Base-by-base conservation (phyloP, 2,329 filamentous ascomycete species). In the Dactylellina parvicollis region DNA sequence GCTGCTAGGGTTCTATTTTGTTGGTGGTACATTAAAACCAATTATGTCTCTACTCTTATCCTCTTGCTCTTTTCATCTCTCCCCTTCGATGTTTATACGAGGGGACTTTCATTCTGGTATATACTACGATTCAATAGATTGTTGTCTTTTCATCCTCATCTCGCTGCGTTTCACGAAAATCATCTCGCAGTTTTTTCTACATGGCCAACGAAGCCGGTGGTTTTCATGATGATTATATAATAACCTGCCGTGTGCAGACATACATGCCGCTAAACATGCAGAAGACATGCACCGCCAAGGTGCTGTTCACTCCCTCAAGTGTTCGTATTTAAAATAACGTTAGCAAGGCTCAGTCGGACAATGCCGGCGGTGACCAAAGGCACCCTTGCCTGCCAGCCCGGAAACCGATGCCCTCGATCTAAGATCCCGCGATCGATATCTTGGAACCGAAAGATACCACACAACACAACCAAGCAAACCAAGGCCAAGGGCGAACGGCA, bases 1-100 rank as follows among this genome's bases (percentile, higher is more conserved):
- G 69, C 38, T 66, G 54, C 46, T 46, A 14, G 34, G 40, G 54
- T 46, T 40, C 40, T 22, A 24, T 49, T 54, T 30, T 20, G 40
- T 64, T 57, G 28, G 52, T 42, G 42, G 50, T 52, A 70, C 62
- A 38, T 61, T 55, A 66, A 73, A 54, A 36, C 49, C 57, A 12
- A 73, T 60, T n/a, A n/a, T n/a, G 46, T 60, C 69, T 73, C 69
- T 73, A 73, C 69, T 73, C 69, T 56, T 65, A 59, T 66, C 60
- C 52, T 72, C 38, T 20, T 7, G 12, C 56, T 50, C 44, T 16
- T 50, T 36, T 40, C 47, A n/a, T 42, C 12, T 14, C 8, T 10
- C 24, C 36, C 24, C 18, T 49, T 34, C 8, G 20, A 20, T 56
- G 36, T n/a, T 46, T 54, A 22, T 2, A 5, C 9, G 4, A 24